Evolutionary conservation across 106 monocot species (phyloP).

Genomic region (Dioscorea alata): DNA sequence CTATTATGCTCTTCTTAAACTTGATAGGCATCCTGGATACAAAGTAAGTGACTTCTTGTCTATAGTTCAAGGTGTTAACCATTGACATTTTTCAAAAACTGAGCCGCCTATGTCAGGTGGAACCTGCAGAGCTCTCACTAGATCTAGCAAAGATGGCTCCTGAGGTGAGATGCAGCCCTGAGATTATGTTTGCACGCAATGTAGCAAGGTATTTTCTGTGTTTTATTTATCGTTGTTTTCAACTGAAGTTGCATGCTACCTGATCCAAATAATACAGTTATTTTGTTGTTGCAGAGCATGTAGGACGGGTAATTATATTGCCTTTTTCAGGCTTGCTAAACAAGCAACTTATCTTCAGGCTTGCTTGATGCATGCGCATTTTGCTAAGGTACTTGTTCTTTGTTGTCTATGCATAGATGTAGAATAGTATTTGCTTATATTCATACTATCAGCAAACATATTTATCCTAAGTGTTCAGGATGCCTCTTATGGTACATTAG

Average conservation of each 20-base stretch:
- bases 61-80: background rate
- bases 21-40: slow-evolving; percentile 94
- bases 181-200: slow-evolving; percentile 82
- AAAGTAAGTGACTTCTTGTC: slow-evolving; percentile 40
- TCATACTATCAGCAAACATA: background rate
- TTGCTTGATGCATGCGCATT: slow-evolving; percentile 99
- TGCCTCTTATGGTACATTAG: too few relatives aligned
- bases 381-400: slow-evolving; percentile 61
- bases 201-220: slow-evolving; percentile 63
- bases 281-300: slow-evolving; percentile 63
- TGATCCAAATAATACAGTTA: background rate
- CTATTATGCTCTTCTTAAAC: slow-evolving; percentile 95
- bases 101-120: slow-evolving; percentile 52
- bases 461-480: too few relatives aligned
- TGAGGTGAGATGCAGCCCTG: slow-evolving; percentile 62
- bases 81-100: background rate
- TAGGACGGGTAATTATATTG: slow-evolving; percentile 72
- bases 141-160: slow-evolving; percentile 95
- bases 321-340: slow-evolving; percentile 92
- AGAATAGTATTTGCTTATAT: background rate
- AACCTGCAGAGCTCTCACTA: slow-evolving; percentile 94
- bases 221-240: background rate
- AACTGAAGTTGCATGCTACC: too few relatives aligned
- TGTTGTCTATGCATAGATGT: too few relatives aligned
- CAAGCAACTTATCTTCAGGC: slow-evolving; percentile 92